Conservation (phyloP, 495 filamentous ascomycete species). For the Penicillium pulvis region DNA sequence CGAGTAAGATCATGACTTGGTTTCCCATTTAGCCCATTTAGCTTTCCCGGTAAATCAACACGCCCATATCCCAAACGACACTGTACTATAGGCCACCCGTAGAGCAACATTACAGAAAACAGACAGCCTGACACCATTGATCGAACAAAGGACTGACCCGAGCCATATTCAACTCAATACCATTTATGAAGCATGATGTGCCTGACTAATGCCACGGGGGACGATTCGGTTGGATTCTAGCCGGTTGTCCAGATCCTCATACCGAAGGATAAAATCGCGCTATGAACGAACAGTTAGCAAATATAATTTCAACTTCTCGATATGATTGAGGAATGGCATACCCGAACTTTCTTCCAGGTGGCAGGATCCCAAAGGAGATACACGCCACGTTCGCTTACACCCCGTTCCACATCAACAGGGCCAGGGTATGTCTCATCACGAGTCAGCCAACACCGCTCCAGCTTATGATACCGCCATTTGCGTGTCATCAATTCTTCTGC, state of each 20-base stretch:
- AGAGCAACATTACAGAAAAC: slow-evolving; percentile 35
- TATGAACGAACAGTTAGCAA: slow-evolving; percentile 30
- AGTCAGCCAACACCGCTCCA: slow-evolving; percentile 85
- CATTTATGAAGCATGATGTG: slow-evolving; percentile 48
- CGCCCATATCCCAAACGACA: slow-evolving; percentile 31
- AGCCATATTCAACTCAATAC: background rate
- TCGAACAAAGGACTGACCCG: slow-evolving; percentile 18
- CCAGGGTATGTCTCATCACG: slow-evolving; percentile 76
- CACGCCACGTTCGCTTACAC: slow-evolving; percentile 76
- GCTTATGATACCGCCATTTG: slow-evolving; percentile 93
- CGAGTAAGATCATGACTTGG: slow-evolving; percentile 29
- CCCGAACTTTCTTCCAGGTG: slow-evolving; percentile 80
- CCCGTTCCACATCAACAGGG: slow-evolving; percentile 60
- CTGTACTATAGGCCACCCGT: slow-evolving; percentile 29
- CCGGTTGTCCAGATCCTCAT: slow-evolving; percentile 71
- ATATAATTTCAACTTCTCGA: background rate
- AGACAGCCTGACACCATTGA: slow-evolving; percentile 41
- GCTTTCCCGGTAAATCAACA: slow-evolving; percentile 30
- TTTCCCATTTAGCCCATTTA: slow-evolving; percentile 27
- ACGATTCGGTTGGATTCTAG: slow-evolving; percentile 44
- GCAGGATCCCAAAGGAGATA: slow-evolving; percentile 89
- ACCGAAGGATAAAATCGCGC: slow-evolving; percentile 79
- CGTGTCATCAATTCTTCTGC: slow-evolving; percentile 79
- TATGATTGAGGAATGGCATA: slow-evolving; percentile 33
- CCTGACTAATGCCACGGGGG: slow-evolving; percentile 35